Conservation (phyloP, 2,329 filamentous ascomycete species). For the Calonectria hawksworthii region DNA sequence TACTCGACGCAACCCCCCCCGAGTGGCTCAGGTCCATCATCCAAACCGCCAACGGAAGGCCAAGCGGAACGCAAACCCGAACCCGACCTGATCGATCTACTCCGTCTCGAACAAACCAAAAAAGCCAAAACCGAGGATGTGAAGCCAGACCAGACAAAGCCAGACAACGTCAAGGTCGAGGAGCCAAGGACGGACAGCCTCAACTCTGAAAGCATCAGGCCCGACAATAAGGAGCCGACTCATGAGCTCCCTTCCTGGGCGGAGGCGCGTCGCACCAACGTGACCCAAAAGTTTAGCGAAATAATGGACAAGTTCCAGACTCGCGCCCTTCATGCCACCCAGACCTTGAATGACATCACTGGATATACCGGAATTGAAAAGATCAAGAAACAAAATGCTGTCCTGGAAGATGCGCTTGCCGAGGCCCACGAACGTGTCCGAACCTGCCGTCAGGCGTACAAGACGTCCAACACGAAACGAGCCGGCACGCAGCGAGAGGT, state of each 20-base stretch:
- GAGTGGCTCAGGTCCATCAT: slow-evolving; percentile 27
- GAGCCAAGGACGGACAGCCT: slow-evolving; percentile 1
- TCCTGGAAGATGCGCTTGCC: slow-evolving; percentile 72
- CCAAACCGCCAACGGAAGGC: slow-evolving; percentile 32
- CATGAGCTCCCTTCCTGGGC: slow-evolving; percentile 50
- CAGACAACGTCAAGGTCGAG: not conserved
- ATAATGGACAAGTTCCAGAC: slow-evolving; percentile 93
- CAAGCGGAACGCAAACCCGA: slow-evolving; percentile 32
- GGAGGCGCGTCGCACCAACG: slow-evolving; percentile 50
- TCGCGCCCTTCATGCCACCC: slow-evolving; percentile 86
- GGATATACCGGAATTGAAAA: slow-evolving; percentile 93
- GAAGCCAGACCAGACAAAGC: not conserved
- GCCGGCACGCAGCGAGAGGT: slow-evolving; percentile 95
- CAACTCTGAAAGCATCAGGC: slow-evolving; percentile 20
- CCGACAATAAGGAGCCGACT: slow-evolving; percentile 25
- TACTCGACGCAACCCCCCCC: slow-evolving; percentile 47
- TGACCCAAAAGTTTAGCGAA: slow-evolving; percentile 52
- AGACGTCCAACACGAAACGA: slow-evolving; percentile 85
- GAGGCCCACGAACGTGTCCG: slow-evolving; percentile 76
- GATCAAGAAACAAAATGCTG: slow-evolving; percentile 83
- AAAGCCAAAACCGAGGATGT: slow-evolving; percentile 3
- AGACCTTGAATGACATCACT: slow-evolving; percentile 93
- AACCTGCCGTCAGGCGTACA: slow-evolving; percentile 80
- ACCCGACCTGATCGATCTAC: slow-evolving; percentile 38
- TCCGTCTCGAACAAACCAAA: slow-evolving; percentile 26